Conservation (phyloP, 2,329 filamentous ascomycete species). For the Aspergillus sp. region DNA sequence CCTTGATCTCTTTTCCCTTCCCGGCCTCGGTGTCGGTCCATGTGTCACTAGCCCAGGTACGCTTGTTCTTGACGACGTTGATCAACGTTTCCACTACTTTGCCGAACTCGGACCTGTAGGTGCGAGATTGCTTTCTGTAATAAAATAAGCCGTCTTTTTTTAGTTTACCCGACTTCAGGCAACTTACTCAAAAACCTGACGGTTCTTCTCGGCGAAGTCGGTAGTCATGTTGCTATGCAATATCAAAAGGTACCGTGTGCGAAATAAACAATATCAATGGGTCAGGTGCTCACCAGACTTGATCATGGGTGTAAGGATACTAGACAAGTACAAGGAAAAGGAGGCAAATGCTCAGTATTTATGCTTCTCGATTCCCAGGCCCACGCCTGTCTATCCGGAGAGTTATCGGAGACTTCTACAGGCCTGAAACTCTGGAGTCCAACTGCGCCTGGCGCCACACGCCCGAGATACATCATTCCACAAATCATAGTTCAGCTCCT, state of each 20-base stretch:
- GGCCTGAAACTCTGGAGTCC: background rate
- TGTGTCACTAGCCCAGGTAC: constrained; percentile 63
- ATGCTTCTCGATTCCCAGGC: background rate
- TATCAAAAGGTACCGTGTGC: background rate
- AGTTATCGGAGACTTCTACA: constrained; percentile 3
- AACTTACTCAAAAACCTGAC: constrained; percentile 9
- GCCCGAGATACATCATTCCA: background rate
- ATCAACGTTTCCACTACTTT: constrained; percentile 2
- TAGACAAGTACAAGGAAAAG: background rate
- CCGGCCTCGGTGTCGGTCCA: constrained; percentile 43
- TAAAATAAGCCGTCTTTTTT: background rate
- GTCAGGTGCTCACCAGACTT: background rate
- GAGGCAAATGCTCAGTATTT: background rate
- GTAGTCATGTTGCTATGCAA: background rate
- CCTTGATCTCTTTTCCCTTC: constrained; percentile 42
- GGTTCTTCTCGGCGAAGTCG: constrained; percentile 10
- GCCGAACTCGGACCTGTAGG: constrained; percentile 1
- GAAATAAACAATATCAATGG: background rate
- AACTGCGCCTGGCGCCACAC: background rate
- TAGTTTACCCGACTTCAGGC: background rate
- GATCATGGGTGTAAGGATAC: background rate
- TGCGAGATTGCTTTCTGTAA: constrained; percentile 3
- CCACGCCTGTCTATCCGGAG: too few relatives aligned
- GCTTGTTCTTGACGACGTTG: constrained; percentile 28
- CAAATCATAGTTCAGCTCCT: background rate